These are phyloP conservation scores for Cocos nucifera DNA, from an alignment of 176 grass and related monocot genomes.

Conservation along the genomic window DNA sequence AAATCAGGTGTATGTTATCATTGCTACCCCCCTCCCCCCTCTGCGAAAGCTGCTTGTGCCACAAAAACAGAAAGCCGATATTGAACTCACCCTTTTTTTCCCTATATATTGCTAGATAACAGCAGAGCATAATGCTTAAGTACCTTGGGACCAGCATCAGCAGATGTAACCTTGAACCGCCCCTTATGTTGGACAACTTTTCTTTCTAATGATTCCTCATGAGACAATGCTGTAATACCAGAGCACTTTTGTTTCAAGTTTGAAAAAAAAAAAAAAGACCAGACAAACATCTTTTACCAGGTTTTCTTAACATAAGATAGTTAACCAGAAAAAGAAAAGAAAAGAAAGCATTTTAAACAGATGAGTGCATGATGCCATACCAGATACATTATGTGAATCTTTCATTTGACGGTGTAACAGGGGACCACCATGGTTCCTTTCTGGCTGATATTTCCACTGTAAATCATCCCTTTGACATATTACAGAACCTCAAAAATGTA, in stretches of 20 bases:
- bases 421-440: slow-evolving; percentile 66
- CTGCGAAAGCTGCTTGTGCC: no score
- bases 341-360: neutral
- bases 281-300: slow-evolving; percentile 1
- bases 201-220: slow-evolving; percentile 51
- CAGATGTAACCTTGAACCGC: slow-evolving; percentile 85
- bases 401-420: slow-evolving; percentile 52
- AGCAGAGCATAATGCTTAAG: slow-evolving; percentile 1
- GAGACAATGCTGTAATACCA: slow-evolving; percentile 19
- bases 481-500: neutral
- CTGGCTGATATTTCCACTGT: slow-evolving; percentile 39
- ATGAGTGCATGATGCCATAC: slow-evolving; percentile 27
- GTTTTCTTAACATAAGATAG: no score
- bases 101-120: no score
- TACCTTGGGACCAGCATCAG: slow-evolving; percentile 70
- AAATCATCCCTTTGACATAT: slow-evolving; percentile 30
- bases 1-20: no score
- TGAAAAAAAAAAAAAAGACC: slow-evolving; percentile 3
- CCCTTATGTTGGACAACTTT: slow-evolving; percentile 62
- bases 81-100: no score
- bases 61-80: no score
- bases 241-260: neutral
- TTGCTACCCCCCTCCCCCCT: no score
- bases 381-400: slow-evolving; percentile 37
- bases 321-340: neutral